phyloP scores from a whole-genome alignment of 768 basidiomycete species.

The Ramaria sp. region DNA sequence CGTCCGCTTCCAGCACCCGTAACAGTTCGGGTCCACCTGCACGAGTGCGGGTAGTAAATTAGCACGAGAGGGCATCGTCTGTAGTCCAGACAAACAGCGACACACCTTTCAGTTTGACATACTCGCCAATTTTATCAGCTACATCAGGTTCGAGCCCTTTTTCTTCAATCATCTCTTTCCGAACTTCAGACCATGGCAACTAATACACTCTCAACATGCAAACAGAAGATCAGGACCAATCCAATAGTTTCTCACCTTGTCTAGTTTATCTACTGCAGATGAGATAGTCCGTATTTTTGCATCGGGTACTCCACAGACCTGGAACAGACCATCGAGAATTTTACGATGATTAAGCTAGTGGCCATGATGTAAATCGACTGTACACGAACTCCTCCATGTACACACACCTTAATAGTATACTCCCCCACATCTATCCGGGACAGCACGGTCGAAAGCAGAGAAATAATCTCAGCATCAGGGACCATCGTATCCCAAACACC shows the following conservation, averaged over 20 bases:
- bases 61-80: neutral
- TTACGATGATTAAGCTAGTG: constrained; percentile 87
- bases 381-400: no score
- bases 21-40: constrained; percentile 74
- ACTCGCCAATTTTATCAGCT: constrained; percentile 94
- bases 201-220: constrained; percentile 19
- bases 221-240: neutral
- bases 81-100: neutral
- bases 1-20: constrained; percentile 53
- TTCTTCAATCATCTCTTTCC: constrained; percentile 93
- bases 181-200: constrained; percentile 86
- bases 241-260: constrained; percentile 79
- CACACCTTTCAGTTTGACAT: constrained; percentile 88
- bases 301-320: constrained; percentile 85
- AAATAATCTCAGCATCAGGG: constrained; percentile 86
- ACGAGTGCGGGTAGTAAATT: neutral
- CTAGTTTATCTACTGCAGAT: constrained; percentile 95
- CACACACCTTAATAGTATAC: constrained; percentile 82
- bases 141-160: constrained; percentile 74
- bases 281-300: constrained; percentile 90
- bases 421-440: constrained; percentile 83
- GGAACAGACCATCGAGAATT: constrained; percentile 93
- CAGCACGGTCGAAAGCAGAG: constrained; percentile 71
- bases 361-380: no score
- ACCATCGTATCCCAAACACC: constrained; percentile 95